Conservation (phyloP, 208 protist species). For the Vickermania spadyakhi region DNA sequence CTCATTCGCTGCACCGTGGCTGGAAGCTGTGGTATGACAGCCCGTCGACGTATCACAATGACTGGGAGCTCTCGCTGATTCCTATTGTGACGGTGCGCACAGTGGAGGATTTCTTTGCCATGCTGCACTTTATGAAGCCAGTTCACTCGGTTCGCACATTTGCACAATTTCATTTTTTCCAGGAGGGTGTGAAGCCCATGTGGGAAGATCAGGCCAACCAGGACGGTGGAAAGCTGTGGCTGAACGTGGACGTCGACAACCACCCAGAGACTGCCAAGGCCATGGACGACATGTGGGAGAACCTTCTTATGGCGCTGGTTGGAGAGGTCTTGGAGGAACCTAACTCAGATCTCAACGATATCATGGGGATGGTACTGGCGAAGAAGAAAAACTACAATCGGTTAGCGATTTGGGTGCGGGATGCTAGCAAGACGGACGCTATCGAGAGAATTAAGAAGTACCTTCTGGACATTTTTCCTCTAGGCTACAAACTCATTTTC, state of each 20-base stretch:
- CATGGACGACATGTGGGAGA: conserved; percentile 68
- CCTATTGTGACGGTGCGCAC: conserved; percentile 68
- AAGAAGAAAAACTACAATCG: conserved; percentile 78
- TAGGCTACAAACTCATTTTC: conserved; percentile 30
- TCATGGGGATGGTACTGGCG: conserved; percentile 60
- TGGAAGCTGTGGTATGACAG: conserved; percentile 86
- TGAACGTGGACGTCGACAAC: conserved; percentile 42
- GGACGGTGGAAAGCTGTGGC: conserved; percentile 66
- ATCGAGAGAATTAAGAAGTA: conserved; percentile 37
- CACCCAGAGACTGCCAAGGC: conserved; percentile 24
- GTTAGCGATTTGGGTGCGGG: conserved; percentile 62
- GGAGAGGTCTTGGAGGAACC: conserved; percentile 63
- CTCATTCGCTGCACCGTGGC: conserved; percentile 49
- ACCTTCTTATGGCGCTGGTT: conserved; percentile 68
- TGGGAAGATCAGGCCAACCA: conserved; percentile 88
- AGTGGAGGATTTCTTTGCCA: conserved; percentile 85
- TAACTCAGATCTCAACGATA: conserved; percentile 11
- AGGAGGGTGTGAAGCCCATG: conserved; percentile 86
- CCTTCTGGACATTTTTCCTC: conserved; percentile 34
- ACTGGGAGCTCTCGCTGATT: conserved; percentile 71
- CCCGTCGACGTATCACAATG: conserved; percentile 63
- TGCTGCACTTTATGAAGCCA: conserved; percentile 79
- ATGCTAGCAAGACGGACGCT: conserved; percentile 29
- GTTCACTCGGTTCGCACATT: conserved; percentile 66
- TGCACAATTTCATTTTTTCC: conserved; percentile 88